These are phyloP conservation scores for Penicillium egyptiacum DNA, from an alignment of 495 filamentous ascomycete genomes.

Conservation along the genomic window DNA sequence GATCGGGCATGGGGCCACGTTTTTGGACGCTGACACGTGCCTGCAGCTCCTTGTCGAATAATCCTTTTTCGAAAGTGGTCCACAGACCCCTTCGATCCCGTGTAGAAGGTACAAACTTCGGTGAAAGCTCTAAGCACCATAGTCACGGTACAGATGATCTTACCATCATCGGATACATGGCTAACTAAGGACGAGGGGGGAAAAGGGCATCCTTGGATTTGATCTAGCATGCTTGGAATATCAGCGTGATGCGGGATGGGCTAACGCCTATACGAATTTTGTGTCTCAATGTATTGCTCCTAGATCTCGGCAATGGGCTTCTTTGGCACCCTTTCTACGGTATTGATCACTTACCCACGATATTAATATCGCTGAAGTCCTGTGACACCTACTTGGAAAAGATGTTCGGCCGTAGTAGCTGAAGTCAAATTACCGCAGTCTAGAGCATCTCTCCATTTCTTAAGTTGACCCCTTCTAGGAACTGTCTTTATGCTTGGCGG, in stretches of 20 bases:
- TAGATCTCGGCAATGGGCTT: slow-evolving; percentile 53
- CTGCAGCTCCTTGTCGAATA: slow-evolving; percentile 42
- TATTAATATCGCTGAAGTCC: too few species aligned
- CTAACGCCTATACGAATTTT: slow-evolving; percentile 38
- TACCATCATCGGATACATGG: slow-evolving; percentile 23
- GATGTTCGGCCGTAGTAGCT: too few species aligned
- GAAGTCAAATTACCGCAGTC: too few species aligned
- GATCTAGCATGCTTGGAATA: slow-evolving; percentile 18
- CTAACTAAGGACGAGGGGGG: slow-evolving; percentile 34
- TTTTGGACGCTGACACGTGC: slow-evolving; percentile 36
- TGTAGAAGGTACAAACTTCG: slow-evolving; percentile 40
- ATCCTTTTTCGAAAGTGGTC: slow-evolving; percentile 44
- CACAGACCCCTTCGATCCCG: slow-evolving; percentile 40
- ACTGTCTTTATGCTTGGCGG: background rate
- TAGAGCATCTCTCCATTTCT: background rate
- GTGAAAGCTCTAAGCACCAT: slow-evolving; percentile 39
- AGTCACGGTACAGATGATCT: slow-evolving; percentile 23
- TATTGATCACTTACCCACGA: too few species aligned
- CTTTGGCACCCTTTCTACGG: slow-evolving; percentile 20
- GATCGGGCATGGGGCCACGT: slow-evolving; percentile 39
- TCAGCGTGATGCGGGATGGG: background rate
- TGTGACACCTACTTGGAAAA: too few species aligned
- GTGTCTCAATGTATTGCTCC: slow-evolving; percentile 46
- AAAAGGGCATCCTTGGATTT: slow-evolving; percentile 44
- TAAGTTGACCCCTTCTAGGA: background rate